Percentiles rank a stretch among this genome's conserved stretches.
Conservation (phyloP, 495 filamentous ascomycete species). For the Pseudoneurospora amorphoporcata region DNA sequence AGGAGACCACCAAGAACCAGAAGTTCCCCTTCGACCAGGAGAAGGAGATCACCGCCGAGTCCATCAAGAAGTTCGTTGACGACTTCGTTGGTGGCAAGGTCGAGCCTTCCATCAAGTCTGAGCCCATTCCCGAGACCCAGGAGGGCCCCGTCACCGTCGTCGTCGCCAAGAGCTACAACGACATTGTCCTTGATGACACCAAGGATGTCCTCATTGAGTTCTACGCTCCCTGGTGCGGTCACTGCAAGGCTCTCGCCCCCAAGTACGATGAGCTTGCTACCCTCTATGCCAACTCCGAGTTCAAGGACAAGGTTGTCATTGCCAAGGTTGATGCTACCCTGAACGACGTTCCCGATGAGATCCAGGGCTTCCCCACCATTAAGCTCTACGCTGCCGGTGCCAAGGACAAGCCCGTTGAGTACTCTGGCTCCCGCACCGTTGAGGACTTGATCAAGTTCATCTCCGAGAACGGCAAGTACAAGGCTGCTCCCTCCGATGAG, state of each 20-base stretch:
- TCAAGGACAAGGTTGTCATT: constrained; percentile 74
- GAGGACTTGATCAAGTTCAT: constrained; percentile 93
- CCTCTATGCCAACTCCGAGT: constrained; percentile 64
- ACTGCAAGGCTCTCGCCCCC: constrained; percentile 91
- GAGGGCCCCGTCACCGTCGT: constrained; percentile 82
- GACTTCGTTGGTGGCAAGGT: constrained; percentile 82
- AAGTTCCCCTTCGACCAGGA: constrained; percentile 93
- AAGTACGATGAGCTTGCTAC: constrained; percentile 86
- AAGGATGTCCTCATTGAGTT: constrained; percentile 99
- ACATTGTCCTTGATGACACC: constrained; percentile 81
- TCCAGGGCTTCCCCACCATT: constrained; percentile 98
- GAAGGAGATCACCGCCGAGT: constrained; percentile 64
- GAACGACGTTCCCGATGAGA: constrained; percentile 96
- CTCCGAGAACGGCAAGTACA: constrained; percentile 86
- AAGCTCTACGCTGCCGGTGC: constrained; percentile 90
- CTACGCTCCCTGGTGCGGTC: constrained; percentile 98
- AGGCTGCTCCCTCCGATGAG: constrained; percentile 48
- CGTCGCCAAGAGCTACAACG: constrained; percentile 90
- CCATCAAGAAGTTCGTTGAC: constrained; percentile 75
- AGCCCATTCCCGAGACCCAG: constrained; percentile 91
- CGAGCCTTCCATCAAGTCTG: constrained; percentile 93
- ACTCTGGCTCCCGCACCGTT: constrained; percentile 77
- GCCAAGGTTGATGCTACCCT: constrained; percentile 96
- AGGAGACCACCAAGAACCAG: constrained; percentile 89
- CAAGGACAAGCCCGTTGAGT: constrained; percentile 78